Percentiles rank a stretch among this genome's conserved stretches.
These are phyloP conservation scores for Xylaria polymorpha DNA, from an alignment of 2,329 filamentous ascomycete species.

Conservation along the genomic window DNA sequence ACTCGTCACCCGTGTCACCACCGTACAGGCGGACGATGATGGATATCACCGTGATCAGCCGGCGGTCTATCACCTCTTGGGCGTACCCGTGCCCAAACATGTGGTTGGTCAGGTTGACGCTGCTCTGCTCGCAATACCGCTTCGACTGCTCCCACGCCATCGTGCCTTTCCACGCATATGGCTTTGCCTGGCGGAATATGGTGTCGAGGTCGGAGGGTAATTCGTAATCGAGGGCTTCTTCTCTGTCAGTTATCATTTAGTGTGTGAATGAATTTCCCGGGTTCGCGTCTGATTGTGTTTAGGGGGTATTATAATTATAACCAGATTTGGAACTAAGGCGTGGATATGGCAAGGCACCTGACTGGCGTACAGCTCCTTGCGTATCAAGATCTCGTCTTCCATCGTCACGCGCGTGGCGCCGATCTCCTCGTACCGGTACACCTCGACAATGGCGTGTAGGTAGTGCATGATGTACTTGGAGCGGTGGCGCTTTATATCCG, in stretches of 20 bases:
- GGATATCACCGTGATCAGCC: conserved; percentile 35
- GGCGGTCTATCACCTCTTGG: conserved; percentile 28
- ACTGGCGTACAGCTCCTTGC: conserved; percentile 28
- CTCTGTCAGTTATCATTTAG: conserved; percentile 21
- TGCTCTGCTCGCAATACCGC: conserved; percentile 16
- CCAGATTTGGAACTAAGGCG: background rate
- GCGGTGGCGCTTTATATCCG: conserved; percentile 34
- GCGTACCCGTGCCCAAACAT: conserved; percentile 22
- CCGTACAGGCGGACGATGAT: conserved; percentile 24
- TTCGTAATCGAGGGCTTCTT: conserved; percentile 30
- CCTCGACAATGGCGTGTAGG: conserved; percentile 35
- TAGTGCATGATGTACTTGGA: conserved; percentile 37
- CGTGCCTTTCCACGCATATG: conserved; percentile 29
- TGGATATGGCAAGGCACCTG: background rate
- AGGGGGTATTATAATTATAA: background rate
- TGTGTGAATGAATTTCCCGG: background rate
- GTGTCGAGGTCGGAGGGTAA: conserved; percentile 32
- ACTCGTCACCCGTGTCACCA: conserved; percentile 11
- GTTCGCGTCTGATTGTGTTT: background rate
- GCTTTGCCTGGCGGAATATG: conserved; percentile 33
- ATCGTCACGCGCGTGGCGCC: conserved; percentile 33
- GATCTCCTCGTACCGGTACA: conserved; percentile 22
- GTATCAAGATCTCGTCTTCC: conserved; percentile 26
- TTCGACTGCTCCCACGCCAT: conserved; percentile 29
- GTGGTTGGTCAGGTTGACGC: conserved; percentile 8